Base-by-base conservation (phyloP, 257 asterid genomes). In the Misopates orontium region DNA sequence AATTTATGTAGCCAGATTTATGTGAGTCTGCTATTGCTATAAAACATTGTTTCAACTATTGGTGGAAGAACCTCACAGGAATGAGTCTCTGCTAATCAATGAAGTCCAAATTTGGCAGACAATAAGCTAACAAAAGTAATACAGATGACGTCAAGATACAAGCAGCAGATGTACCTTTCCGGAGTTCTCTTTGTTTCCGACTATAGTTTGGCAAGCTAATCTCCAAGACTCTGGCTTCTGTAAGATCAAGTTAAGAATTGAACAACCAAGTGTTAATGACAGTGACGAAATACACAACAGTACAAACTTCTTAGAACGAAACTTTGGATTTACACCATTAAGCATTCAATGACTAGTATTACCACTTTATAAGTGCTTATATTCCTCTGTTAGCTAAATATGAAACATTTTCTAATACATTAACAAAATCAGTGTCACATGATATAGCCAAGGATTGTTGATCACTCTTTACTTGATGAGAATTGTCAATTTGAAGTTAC, bases 211-310 rank as follows among this genome's bases (percentile, higher is more conserved):
- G 88, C 97, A 92, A 49, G 98, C 96, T 76, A 92, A 77, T 68
- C 95, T 89, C 98, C 98, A 92, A 23, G 96, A 79, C 62, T 92
- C 95, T 0, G 96, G 97, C 66, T 92, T 92, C 97, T 92, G 88
- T 50, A 74, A 47, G 47, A 73, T 45, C 52, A 60, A 55, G 60
- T 22, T 20, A 54, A 19, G 47, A n/a, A 28, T 23, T 31, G 21
- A 59, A 36, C 10, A 36, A 36, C 11, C 42, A 36, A 36, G 42
- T 53, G 8, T 8, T 10, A 16, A 6, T 8, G 32, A 12, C 49
- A 5, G 24, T 8, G 1, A 50, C 20, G 11, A 22, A 41, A 18
- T 9, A 13, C 22, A 58, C 20, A 67, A 55, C 41, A 22, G 2
- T 5, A 1, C 20, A 28, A 18, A 31, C 15, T 10, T 8, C 28